Evolutionary conservation across 2,329 filamentous ascomycete genomes (phyloP), one percentile per base, ranked within the genome.

Genomic region (Fusarium circinatum): DNA sequence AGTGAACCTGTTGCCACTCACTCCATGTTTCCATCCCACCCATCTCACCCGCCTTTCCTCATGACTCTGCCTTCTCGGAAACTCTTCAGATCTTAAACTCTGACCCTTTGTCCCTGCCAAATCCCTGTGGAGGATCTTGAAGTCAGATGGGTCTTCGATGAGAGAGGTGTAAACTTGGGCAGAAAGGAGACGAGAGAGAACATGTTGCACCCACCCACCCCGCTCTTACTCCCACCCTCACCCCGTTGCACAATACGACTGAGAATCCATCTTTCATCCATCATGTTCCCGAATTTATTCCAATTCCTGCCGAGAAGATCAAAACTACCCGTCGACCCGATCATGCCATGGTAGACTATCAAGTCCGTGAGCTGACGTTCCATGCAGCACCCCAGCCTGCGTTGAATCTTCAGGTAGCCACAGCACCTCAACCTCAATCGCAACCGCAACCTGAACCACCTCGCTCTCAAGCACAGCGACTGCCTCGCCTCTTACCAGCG

Each of bases 361-460:
- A 65, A 73, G 56, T 73, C 62, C 64, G 72, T 73, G 62, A 76
- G 74, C 80, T 82, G 70, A 82, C 79, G 42, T 72, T 74, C 64
- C 57, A 72, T 75, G 58, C 73, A 82, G 80, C 67, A 44, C 59
- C 73, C 47, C 70, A 73, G 48, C 59, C 69, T 70, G 61, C 74
- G 34, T 54, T 75, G 55, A 71, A 78, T 47, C 70, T 66, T 24
- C 39, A 70, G 18, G 51, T 77, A 51, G 55, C 56, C 54, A 68
- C 69, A 60, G 34, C 62, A n/a, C 54, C 62, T 67, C 61, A 67
- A 34, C 56, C 68, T 34, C 18, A 67, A 24, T 56, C 61, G 62
- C 47, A 34, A 34, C 32, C 32, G 32, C 32, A 68, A 44, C 58
- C 61, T 65, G n/a, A 67, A 30, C 45, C 48, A 32, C 47, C 66